Percentiles rank a stretch among this genome's conserved stretches.
These are phyloP conservation scores for Porphyrellus cyaneotinctus DNA, from an alignment of 768 basidiomycete genomes.

Conservation along the genomic window DNA sequence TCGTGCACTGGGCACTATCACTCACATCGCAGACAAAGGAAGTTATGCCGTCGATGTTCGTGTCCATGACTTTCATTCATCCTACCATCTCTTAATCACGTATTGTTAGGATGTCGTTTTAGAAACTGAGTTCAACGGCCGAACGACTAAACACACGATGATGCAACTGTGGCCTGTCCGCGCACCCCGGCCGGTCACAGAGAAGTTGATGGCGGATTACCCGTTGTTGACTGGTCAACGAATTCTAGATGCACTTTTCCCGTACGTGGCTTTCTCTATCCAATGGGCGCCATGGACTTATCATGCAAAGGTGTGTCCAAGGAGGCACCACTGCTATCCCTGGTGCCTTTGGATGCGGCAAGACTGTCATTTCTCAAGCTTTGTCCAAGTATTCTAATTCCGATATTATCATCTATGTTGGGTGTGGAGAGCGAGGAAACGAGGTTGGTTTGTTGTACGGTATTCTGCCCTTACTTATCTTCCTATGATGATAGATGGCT, in stretches of 20 bases:
- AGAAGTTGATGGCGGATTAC: constrained; percentile 90
- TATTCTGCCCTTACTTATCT: constrained; percentile 36
- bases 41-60: constrained; percentile 86
- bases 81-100: neutral
- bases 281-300: neutral
- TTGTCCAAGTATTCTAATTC: constrained; percentile 99
- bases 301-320: constrained; percentile 72
- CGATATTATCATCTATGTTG: constrained; percentile 98
- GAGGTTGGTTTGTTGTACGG: constrained; percentile 49
- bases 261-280: constrained; percentile 46
- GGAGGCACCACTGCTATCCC: constrained; percentile 97
- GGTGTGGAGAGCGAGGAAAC: constrained; percentile 98
- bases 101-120: constrained; percentile 77
- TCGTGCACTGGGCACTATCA: constrained; percentile 91
- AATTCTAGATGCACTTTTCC: constrained; percentile 94
- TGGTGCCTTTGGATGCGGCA: constrained; percentile 97
- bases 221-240: constrained; percentile 96
- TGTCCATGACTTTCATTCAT: constrained; percentile 8
- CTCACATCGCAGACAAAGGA: constrained; percentile 89
- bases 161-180: constrained; percentile 99
- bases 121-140: constrained; percentile 97
- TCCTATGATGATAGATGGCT: constrained; percentile 66
- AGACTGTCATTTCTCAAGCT: constrained; percentile 98
- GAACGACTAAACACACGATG: constrained; percentile 88
- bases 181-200: constrained; percentile 91